Conservation (phyloP, 2,329 filamentous ascomycete genomes). For the Teratosphaeria destructans region DNA sequence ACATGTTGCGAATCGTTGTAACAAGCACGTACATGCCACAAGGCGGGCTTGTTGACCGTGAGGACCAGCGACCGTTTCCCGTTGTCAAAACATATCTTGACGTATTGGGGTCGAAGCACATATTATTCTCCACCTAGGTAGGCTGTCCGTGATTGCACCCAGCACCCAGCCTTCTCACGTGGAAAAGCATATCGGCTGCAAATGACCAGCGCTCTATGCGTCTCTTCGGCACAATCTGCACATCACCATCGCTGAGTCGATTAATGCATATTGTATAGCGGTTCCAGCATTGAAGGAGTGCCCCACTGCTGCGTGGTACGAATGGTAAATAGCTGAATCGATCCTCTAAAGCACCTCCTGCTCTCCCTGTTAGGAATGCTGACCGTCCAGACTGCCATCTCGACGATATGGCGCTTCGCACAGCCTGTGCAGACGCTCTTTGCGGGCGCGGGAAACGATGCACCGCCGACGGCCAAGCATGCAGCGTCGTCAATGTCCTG, state of each 20-base stretch:
- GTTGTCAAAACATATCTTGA: too few relatives aligned
- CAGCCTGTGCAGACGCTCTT: conserved; percentile 12
- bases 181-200: neutral
- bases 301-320: too few relatives aligned
- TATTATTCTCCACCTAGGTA: too few relatives aligned
- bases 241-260: neutral
- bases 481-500: neutral
- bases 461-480: neutral
- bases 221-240: neutral
- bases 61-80: too few relatives aligned
- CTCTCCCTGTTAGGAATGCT: conserved; percentile 15
- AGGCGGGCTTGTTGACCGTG: too few relatives aligned
- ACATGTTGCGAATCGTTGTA: too few relatives aligned
- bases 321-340: neutral
- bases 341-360: conserved; percentile 15
- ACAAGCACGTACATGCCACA: too few relatives aligned
- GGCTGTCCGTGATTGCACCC: neutral
- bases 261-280: neutral
- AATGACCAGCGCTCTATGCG: neutral
- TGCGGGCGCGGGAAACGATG: conserved; percentile 2
- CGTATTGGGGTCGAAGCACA: too few relatives aligned
- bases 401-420: conserved; percentile 21
- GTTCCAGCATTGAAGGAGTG: too few relatives aligned
- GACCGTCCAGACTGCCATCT: conserved; percentile 16
- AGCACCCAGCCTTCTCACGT: neutral